phyloP scores from a whole-genome alignment of 768 basidiomycete genomes.

The Mycena albidolilacea region DNA sequence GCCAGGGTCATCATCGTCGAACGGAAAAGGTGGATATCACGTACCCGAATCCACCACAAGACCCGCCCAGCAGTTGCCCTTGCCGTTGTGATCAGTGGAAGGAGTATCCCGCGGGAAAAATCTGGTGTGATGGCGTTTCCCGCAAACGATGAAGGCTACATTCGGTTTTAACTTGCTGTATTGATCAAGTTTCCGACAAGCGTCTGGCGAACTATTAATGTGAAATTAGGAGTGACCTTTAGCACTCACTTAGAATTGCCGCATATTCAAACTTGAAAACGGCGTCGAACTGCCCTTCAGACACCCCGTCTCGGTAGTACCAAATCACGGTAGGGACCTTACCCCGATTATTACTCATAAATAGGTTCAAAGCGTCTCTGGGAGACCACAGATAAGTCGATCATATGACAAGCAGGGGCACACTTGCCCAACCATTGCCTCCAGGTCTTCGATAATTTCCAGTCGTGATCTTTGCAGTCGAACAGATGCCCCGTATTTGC shows the following conservation, averaged over 20 bases:
- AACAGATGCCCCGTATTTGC: conserved; percentile 70
- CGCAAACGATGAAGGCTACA: conserved; percentile 7
- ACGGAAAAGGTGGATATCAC: not conserved
- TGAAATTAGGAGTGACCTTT: not conserved
- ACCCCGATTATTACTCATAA: not conserved
- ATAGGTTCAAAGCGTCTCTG: not conserved
- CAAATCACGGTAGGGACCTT: not conserved
- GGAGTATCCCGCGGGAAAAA: conserved; percentile 2
- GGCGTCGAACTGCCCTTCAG: conserved; percentile 50
- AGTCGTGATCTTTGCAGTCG: conserved; percentile 64
- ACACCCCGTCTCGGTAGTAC: conserved; percentile 52
- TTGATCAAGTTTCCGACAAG: too few relatives aligned
- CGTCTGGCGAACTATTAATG: not conserved
- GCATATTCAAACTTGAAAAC: conserved; percentile 30
- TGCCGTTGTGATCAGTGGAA: not conserved
- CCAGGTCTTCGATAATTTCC: conserved; percentile 73
- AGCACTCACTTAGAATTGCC: not conserved
- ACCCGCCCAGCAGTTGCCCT: conserved; percentile 1
- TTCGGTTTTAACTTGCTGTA: not conserved
- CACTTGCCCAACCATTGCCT: conserved; percentile 57
- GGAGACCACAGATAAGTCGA: not conserved
- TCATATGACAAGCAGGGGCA: not conserved
- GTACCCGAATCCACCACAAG: not conserved
- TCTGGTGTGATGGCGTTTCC: not conserved
- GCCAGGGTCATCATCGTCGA: not conserved